Conservation (phyloP, 1,139 yeast species). For the Zygosaccharomyces pseudobailii region DNA sequence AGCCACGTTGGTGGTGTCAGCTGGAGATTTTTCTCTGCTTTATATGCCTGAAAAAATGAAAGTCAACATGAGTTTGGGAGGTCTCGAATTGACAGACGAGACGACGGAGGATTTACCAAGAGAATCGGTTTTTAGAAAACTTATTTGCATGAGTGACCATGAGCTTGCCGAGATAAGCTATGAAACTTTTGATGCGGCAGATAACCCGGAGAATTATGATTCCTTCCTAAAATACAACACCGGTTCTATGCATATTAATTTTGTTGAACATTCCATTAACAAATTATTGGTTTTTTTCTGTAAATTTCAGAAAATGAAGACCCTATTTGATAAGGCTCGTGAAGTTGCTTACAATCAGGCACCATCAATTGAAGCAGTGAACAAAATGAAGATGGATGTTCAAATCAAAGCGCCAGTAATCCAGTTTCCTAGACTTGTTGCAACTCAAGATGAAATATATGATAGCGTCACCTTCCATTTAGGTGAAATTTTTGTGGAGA, state of each 20-base stretch:
- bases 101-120: slow-evolving; percentile 57
- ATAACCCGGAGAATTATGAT: slow-evolving; percentile 44
- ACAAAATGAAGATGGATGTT: slow-evolving; percentile 67
- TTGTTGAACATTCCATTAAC: slow-evolving; percentile 75
- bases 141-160: slow-evolving; percentile 76
- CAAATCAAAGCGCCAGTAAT: slow-evolving; percentile 76
- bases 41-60: slow-evolving; percentile 76
- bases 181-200: slow-evolving; percentile 68
- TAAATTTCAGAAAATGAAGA: slow-evolving; percentile 81
- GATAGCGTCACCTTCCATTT: slow-evolving; percentile 68
- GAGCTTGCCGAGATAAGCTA: slow-evolving; percentile 79
- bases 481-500: slow-evolving; percentile 77
- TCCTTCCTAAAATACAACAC: slow-evolving; percentile 63
- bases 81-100: slow-evolving; percentile 73
- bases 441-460: slow-evolving; percentile 40
- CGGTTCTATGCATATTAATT: slow-evolving; percentile 69
- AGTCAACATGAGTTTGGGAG: slow-evolving; percentile 72
- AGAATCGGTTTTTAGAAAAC: slow-evolving; percentile 56
- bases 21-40: slow-evolving; percentile 64
- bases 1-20: slow-evolving; percentile 72
- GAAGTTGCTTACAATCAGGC: slow-evolving; percentile 69
- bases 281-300: slow-evolving; percentile 62
- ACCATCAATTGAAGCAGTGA: slow-evolving; percentile 35
- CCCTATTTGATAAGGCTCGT: slow-evolving; percentile 79
- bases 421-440: slow-evolving; percentile 62